Evolutionary conservation across 345 rosid genomes (phyloP).

Genomic region (Citrus mangshanensis): DNA sequence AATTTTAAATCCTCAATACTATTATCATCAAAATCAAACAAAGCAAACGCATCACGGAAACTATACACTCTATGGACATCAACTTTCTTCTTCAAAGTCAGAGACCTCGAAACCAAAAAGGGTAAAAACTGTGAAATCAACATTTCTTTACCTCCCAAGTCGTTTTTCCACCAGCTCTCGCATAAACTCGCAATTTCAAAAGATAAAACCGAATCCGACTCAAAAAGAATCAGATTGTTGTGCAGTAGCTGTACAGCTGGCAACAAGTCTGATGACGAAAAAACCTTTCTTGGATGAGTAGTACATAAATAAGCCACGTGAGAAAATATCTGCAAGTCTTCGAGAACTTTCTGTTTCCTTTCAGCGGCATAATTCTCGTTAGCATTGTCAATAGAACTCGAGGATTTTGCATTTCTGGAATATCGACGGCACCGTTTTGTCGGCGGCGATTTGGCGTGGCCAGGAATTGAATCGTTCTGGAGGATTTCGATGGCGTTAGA

Average conservation of each 20-base stretch:
- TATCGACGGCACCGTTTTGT: slow-evolving; percentile 45
- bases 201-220: slow-evolving; percentile 58
- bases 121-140: slow-evolving; percentile 82
- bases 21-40: slow-evolving; percentile 85
- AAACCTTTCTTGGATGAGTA: slow-evolving; percentile 46
- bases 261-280: slow-evolving; percentile 44
- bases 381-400: neutral
- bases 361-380: neutral
- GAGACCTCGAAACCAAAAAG: slow-evolving; percentile 65
- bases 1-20: slow-evolving; percentile 81
- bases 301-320: slow-evolving; percentile 45
- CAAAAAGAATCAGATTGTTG: slow-evolving; percentile 61
- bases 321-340: slow-evolving; percentile 45
- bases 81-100: slow-evolving; percentile 79
- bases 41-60: slow-evolving; percentile 66
- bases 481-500: slow-evolving; percentile 37
- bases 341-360: slow-evolving; percentile 29
- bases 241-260: slow-evolving; percentile 63
- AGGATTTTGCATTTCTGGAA: slow-evolving; percentile 19
- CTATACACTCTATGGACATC: slow-evolving; percentile 74
- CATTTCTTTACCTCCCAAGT: slow-evolving; percentile 44
- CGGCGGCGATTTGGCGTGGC: slow-evolving; percentile 46
- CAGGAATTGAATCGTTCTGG: slow-evolving; percentile 20
- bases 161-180: slow-evolving; percentile 80
- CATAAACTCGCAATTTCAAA: slow-evolving; percentile 64